Evolutionary conservation across 345 rosid genomes (phyloP).

Genomic region (Populus ilicifolia): DNA sequence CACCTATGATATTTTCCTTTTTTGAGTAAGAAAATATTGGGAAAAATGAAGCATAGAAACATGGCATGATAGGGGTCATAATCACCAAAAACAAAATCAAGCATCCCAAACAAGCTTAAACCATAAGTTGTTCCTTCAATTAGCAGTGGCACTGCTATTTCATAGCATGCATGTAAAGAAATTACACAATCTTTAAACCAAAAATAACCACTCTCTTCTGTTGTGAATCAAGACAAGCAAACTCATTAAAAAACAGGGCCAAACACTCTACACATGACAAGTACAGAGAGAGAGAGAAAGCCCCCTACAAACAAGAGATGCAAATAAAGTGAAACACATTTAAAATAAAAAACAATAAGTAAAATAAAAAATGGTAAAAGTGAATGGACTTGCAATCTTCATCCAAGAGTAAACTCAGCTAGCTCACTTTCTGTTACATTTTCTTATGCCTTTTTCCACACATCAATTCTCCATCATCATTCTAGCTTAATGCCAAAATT

Average conservation of each 20-base stretch:
- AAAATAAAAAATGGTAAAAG: background rate
- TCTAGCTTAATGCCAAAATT: background rate
- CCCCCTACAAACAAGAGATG: background rate
- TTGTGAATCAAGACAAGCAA: background rate
- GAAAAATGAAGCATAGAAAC: background rate
- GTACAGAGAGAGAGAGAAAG: background rate
- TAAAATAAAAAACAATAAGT: background rate
- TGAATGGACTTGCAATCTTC: background rate
- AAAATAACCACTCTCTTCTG: background rate
- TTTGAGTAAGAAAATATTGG: conserved; percentile 8
- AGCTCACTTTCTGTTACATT: background rate
- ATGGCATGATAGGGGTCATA: background rate
- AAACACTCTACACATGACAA: background rate
- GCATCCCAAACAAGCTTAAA: background rate
- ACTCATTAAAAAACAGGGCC: background rate
- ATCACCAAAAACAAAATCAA: background rate
- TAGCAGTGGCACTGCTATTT: background rate
- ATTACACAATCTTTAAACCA: background rate
- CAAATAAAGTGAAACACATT: background rate
- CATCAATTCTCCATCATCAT: background rate
- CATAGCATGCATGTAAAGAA: background rate
- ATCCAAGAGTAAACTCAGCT: background rate
- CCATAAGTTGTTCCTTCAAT: background rate
- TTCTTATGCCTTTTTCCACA: background rate
- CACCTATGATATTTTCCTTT: conserved; percentile 39